phyloP scores from a whole-genome alignment of 2,329 filamentous ascomycete species.

The Epichloe uncinata region DNA sequence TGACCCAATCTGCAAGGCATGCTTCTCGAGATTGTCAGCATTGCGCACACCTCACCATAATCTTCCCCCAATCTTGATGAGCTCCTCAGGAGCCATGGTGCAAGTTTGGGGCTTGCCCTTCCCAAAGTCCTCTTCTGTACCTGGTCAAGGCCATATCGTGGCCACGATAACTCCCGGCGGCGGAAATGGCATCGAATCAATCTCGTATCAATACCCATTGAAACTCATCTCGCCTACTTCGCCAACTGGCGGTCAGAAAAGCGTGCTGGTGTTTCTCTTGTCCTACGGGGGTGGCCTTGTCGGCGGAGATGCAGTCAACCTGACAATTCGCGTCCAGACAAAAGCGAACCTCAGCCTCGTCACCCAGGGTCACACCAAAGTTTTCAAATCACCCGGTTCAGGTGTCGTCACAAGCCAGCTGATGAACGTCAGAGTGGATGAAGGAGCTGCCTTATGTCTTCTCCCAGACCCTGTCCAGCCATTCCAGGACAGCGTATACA shows the following conservation, averaged over 20 bases:
- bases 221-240: conserved; percentile 73
- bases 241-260: conserved; percentile 47
- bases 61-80: not conserved
- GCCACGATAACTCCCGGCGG: conserved; percentile 58
- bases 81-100: conserved; percentile 6
- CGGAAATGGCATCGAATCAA: conserved; percentile 55
- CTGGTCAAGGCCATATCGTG: conserved; percentile 68
- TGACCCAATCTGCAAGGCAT: not conserved
- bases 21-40: not conserved
- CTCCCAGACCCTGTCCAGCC: conserved; percentile 91
- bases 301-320: conserved; percentile 67
- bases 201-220: conserved; percentile 86
- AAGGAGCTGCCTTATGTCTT: conserved; percentile 44
- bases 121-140: conserved; percentile 54
- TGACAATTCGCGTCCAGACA: conserved; percentile 52
- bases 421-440: conserved; percentile 36
- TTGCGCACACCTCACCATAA: not conserved
- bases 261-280: conserved; percentile 73
- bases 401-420: conserved; percentile 45
- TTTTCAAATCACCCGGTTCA: conserved; percentile 64
- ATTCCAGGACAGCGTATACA: conserved; percentile 71
- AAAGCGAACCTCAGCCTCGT: conserved; percentile 53
- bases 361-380: conserved; percentile 79
- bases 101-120: conserved; percentile 42
- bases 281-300: conserved; percentile 93